Evolutionary conservation across 805 yeast genomes (phyloP), one percentile per base, ranked within the genome.

Genomic region (Myxozyma nipponensis): DNA sequence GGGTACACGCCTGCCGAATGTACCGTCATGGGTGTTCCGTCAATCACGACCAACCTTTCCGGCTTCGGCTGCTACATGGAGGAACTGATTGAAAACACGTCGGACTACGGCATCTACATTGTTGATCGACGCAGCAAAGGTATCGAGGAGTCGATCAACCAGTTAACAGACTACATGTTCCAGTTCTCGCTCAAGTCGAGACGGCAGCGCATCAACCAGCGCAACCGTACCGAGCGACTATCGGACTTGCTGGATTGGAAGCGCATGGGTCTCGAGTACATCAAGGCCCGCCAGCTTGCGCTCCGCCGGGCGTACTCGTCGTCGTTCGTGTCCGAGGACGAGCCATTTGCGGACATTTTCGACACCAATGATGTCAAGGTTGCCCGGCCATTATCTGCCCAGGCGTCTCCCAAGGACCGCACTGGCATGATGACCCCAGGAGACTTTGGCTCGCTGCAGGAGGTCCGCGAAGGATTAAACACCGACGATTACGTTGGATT

Each of bases 31-130:
- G 98, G 98, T 49, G 95, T 93, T 52, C 98, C 98, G 17, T 87
- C 96, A 4, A 86, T 91, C 63, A 91, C 98, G 9, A 91, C 98
- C 38, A 91, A 91, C 67, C 72, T 91, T 53, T 87, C 96, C 1
- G 98, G 98, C 1, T 91, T 91, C 66, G 98, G 98, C 44, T 95
- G 98, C 59, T 91, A 91, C 72, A 91, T 91, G 98, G 98, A 91
- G 71, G 97, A 91, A 68, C 76, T 91, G 57, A 91, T 91, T 67
- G 97, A 91, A 66, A 86, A 87, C 63, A 84, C 97, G 18, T 78
- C 84, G 53, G 98, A 93, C 70, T 93, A 93, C 65, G 98, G 98
- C 65, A 93, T 91, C 64, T 93, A 93, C 71, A 87, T 91, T 59
- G 97, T 91, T 45, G 98, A 91, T 70, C 81, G 98, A 67, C 82